A percentile compares a stretch with the other conserved stretches of the same genome.
These are phyloP conservation scores for Erigeron canadensis DNA, from an alignment of 129 eudicot genomes.

Conservation along the genomic window DNA sequence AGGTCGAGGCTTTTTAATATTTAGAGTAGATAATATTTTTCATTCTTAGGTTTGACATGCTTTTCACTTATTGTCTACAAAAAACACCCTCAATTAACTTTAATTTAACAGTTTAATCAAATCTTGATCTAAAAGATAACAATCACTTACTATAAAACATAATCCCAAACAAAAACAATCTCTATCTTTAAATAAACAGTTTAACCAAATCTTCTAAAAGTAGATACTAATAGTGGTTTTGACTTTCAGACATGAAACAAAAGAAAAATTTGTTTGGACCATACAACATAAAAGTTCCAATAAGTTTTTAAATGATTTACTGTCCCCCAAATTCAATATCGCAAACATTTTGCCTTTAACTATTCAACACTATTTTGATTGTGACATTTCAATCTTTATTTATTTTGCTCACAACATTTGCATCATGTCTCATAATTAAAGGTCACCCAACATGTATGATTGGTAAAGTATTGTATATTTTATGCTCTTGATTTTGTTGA, in stretches of 20 bases:
- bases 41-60: too few species aligned
- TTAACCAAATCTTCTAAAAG: not conserved
- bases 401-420: slow-evolving; percentile 22
- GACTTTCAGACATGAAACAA: slow-evolving; percentile 24
- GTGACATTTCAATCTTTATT: slow-evolving; percentile 31
- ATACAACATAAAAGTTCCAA: slow-evolving; percentile 10
- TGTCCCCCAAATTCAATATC: slow-evolving; percentile 34
- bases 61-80: too few species aligned
- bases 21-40: too few species aligned
- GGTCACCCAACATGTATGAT: not conserved
- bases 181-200: not conserved
- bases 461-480: too few species aligned
- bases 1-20: too few species aligned
- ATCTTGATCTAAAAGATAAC: too few species aligned
- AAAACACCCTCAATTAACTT: too few species aligned
- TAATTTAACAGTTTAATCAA: too few species aligned
- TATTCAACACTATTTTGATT: slow-evolving; percentile 9
- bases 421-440: slow-evolving; percentile 13
- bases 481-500: too few species aligned
- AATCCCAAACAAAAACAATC: not conserved
- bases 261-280: slow-evolving; percentile 19
- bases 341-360: slow-evolving; percentile 34
- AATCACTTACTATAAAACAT: too few species aligned
- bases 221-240: not conserved
- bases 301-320: slow-evolving; percentile 16